Percentiles rank a stretch among this genome's conserved stretches.
These are phyloP conservation scores for Kodamaea restingae DNA, from an alignment of 805 yeast genomes.

Conservation along the genomic window DNA sequence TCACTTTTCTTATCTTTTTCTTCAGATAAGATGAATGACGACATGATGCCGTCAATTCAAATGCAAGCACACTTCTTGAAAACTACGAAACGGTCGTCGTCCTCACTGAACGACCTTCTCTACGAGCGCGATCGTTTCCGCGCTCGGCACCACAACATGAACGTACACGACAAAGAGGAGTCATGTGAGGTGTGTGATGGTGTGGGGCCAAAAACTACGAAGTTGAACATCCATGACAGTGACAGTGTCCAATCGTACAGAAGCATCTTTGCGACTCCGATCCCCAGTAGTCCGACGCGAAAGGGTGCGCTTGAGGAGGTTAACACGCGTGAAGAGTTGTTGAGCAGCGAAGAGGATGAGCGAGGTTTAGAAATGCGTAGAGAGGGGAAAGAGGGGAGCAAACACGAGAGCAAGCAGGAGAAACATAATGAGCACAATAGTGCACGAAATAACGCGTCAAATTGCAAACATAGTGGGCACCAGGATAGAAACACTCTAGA, in stretches of 20 bases:
- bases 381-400: background rate
- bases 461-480: too few relatives aligned
- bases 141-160: conserved; percentile 35
- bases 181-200: conserved; percentile 34
- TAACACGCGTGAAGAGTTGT: background rate
- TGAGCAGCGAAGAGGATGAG: background rate
- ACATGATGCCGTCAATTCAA: conserved; percentile 5
- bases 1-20: background rate
- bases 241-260: conserved; percentile 7
- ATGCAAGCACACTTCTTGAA: conserved; percentile 9
- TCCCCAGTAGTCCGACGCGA: background rate
- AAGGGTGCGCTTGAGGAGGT: background rate
- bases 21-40: conserved; percentile 4
- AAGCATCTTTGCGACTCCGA: conserved; percentile 1
- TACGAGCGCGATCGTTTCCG: conserved; percentile 41
- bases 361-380: too few relatives aligned
- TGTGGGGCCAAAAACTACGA: conserved; percentile 36
- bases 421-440: too few relatives aligned
- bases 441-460: too few relatives aligned
- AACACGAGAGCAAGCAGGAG: background rate
- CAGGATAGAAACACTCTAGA: too few relatives aligned
- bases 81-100: conserved; percentile 33
- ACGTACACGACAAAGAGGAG: conserved; percentile 12
- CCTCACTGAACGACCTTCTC: conserved; percentile 36
- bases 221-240: conserved; percentile 19